These are phyloP conservation scores for Bigelowiella natans DNA, from an alignment of 78 protist species.

Conservation along the genomic window DNA sequence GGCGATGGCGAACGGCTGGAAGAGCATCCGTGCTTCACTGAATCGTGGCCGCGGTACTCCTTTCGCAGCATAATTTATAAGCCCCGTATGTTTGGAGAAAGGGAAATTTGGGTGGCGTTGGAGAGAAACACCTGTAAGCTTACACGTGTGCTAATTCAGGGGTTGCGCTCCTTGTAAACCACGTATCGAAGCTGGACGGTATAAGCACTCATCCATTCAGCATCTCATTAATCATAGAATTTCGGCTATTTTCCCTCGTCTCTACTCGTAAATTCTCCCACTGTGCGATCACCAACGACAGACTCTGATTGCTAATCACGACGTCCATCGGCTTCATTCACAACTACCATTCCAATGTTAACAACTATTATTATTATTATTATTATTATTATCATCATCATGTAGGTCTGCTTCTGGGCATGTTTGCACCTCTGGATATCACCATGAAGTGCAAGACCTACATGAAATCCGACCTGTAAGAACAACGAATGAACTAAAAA, in stretches of 20 bases:
- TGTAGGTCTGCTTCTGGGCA: neutral
- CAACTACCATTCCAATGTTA: neutral
- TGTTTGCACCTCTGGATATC: neutral
- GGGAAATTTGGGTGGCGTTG: neutral
- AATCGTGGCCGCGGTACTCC: neutral
- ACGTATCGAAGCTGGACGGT: neutral
- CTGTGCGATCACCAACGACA: no score
- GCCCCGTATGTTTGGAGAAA: neutral
- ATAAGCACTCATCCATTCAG: neutral
- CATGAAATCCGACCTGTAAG: neutral
- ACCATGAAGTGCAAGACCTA: neutral
- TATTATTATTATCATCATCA: neutral
- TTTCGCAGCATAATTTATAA: neutral
- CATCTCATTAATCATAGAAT: neutral
- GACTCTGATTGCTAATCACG: no score
- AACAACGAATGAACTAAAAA: neutral
- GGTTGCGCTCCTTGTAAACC: neutral
- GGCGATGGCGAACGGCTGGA: no score
- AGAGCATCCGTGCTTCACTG: no score
- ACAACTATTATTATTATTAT: neutral
- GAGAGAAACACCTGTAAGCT: neutral
- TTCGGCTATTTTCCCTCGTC: no score
- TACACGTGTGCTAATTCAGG: neutral
- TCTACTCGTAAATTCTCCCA: no score
- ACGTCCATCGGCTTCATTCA: neutral